Evolutionary conservation across 768 basidiomycete species (phyloP), one percentile per base, ranked within the genome.

Genomic region (Mycena amicta): DNA sequence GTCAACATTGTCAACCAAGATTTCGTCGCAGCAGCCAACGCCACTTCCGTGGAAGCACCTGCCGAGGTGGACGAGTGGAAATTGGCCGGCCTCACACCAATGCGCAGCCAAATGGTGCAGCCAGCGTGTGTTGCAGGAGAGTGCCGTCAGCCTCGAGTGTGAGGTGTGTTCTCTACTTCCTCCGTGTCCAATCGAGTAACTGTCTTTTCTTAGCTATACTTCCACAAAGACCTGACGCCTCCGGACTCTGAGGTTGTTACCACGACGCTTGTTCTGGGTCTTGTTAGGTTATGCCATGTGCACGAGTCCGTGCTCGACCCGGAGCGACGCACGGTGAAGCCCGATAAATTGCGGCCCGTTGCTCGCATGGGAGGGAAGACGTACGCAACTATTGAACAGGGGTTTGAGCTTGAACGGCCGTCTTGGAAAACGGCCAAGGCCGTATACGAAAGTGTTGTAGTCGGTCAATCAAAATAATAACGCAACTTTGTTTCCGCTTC

Each of bases 1-100:
- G 82, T 87, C 50, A 88, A 83, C 65, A 83, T 89, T 52, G 84
- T 93, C 63, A 88, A 85, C 55, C 87, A 91, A 69, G 72, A 83
- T 0, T 83, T 86, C 62, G 71, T 78, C 50, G 82, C 86, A 64
- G 80, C 82, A 2, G 84, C 83, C 6, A 87, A 87, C 66, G 70
- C 72, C 50, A 75, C 79, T n/a, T 76, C 83, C 6, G 76, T 83
- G 23, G 84, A 87, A 55, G 77, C 83, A 16, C 84, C 84, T 41
- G 74, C 74, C 4, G 69, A 78, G 43, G 74, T 77, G 27, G 75
- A 83, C 64, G 84, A 87, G 70, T 89, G 86, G 87, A 70, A 77
- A 43, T 70, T 87, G 53, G 83, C 83, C 60, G 87, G 87, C 26
- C 70, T 87, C 54, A 84, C 80, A 3, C 76, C 71, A 69, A 78